These are phyloP conservation scores for Gelatoporia subvermispora DNA, from an alignment of 768 basidiomycete species.

Conservation along the genomic window DNA sequence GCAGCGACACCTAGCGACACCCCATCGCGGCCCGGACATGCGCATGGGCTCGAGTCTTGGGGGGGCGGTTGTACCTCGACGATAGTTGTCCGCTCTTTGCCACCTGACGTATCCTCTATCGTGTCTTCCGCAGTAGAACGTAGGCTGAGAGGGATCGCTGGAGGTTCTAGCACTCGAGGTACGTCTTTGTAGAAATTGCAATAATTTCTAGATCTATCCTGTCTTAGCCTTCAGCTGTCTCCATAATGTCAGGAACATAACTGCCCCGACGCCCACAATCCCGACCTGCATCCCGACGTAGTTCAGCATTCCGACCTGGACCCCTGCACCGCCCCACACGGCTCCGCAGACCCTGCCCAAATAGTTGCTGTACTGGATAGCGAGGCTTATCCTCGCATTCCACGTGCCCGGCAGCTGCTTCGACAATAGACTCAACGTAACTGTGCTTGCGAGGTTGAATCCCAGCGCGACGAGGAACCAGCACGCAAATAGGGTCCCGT, in stretches of 20 bases:
- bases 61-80: slow-evolving; percentile 1
- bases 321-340: slow-evolving; percentile 62
- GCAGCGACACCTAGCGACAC: slow-evolving; percentile 41
- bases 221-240: slow-evolving; percentile 56
- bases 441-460: slow-evolving; percentile 68
- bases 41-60: not conserved
- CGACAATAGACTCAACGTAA: slow-evolving; percentile 58
- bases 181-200: too few species aligned
- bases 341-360: slow-evolving; percentile 60
- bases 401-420: slow-evolving; percentile 62
- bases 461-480: slow-evolving; percentile 63
- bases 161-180: too few species aligned
- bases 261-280: slow-evolving; percentile 51
- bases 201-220: too few species aligned
- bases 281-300: slow-evolving; percentile 58
- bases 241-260: slow-evolving; percentile 56
- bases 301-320: slow-evolving; percentile 51
- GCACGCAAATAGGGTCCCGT: slow-evolving; percentile 39
- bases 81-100: slow-evolving; percentile 3
- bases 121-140: too few species aligned
- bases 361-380: slow-evolving; percentile 68
- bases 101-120: slow-evolving; percentile 2
- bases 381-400: slow-evolving; percentile 52
- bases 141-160: too few species aligned
- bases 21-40: slow-evolving; percentile 35